Evolutionary conservation across 768 basidiomycete genomes (phyloP).

Genomic region (Symmetrospora coprosmae): DNA sequence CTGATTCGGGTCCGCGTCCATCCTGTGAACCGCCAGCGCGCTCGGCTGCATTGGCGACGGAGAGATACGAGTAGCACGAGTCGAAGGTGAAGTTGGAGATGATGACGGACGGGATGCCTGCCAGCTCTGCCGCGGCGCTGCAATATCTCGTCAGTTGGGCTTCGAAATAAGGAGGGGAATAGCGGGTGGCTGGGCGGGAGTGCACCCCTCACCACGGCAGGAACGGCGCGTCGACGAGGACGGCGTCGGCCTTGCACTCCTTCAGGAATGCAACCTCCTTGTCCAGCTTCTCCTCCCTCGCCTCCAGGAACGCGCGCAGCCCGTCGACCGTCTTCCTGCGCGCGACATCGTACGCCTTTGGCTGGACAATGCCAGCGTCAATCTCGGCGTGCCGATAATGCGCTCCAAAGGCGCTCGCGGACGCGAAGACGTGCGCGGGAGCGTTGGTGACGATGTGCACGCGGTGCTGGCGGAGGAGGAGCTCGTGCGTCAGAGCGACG

Average conservation of each 20-base stretch:
- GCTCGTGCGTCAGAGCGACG: slow-evolving; percentile 53
- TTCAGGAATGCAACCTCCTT: slow-evolving; percentile 51
- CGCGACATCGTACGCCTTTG: slow-evolving; percentile 64
- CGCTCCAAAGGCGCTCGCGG: slow-evolving; percentile 52
- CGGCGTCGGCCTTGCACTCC: slow-evolving; percentile 7
- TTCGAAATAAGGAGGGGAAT: background rate
- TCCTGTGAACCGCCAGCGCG: background rate
- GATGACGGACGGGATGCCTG: slow-evolving; percentile 54
- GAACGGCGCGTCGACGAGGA: slow-evolving; percentile 13
- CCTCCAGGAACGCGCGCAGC: slow-evolving; percentile 47
- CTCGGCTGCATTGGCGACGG: slow-evolving; percentile 38
- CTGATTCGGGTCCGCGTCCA: no score
- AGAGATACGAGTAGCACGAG: slow-evolving; percentile 64
- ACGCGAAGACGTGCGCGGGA: slow-evolving; percentile 54
- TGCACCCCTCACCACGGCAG: slow-evolving; percentile 19
- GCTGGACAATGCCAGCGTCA: slow-evolving; percentile 67
- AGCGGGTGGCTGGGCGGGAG: background rate
- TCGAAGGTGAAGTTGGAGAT: slow-evolving; percentile 77
- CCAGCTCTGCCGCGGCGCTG: slow-evolving; percentile 49
- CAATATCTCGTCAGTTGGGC: background rate
- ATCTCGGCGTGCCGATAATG: slow-evolving; percentile 56
- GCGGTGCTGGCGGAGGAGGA: slow-evolving; percentile 43
- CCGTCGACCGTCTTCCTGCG: slow-evolving; percentile 54
- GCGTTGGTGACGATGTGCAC: slow-evolving; percentile 62
- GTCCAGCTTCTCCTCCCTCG: slow-evolving; percentile 46